Evolutionary conservation across 2,329 filamentous ascomycete genomes (phyloP).

Genomic region (Cordyceps cateniannulata): DNA sequence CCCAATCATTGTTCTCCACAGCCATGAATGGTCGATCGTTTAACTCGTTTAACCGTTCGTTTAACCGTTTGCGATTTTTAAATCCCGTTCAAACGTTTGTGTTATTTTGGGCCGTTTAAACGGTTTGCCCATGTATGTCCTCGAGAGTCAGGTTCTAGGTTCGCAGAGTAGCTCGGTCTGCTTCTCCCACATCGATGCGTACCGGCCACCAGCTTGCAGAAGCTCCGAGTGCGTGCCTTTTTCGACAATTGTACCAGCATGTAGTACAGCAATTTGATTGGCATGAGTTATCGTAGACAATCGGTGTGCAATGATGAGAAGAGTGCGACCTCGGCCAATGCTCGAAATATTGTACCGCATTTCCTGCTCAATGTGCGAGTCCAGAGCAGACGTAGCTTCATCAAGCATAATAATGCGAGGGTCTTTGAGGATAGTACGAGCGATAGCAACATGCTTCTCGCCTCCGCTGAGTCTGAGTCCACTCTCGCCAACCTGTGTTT

Average conservation of each 20-base stretch:
- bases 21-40: no score
- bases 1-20: no score
- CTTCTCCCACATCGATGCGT: conserved; percentile 83
- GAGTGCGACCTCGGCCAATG: conserved; percentile 77
- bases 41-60: no score
- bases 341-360: conserved; percentile 81
- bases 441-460: conserved; percentile 92
- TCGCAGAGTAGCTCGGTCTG: no score
- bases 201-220: conserved; percentile 62
- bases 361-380: conserved; percentile 87
- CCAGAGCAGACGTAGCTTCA: conserved; percentile 85
- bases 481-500: no score
- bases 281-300: conserved; percentile 81
- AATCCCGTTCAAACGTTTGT: no score
- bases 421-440: conserved; percentile 85
- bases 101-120: no score
- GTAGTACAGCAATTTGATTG: conserved; percentile 76
- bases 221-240: conserved; percentile 74
- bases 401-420: conserved; percentile 88
- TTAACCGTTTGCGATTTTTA: no score
- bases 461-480: conserved; percentile 82
- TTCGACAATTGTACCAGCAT: conserved; percentile 70
- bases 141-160: no score
- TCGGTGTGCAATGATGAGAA: conserved; percentile 91
- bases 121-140: no score